Base-by-base conservation (phyloP, 1,139 yeast genomes). In the Taiozyma sp. region DNA sequence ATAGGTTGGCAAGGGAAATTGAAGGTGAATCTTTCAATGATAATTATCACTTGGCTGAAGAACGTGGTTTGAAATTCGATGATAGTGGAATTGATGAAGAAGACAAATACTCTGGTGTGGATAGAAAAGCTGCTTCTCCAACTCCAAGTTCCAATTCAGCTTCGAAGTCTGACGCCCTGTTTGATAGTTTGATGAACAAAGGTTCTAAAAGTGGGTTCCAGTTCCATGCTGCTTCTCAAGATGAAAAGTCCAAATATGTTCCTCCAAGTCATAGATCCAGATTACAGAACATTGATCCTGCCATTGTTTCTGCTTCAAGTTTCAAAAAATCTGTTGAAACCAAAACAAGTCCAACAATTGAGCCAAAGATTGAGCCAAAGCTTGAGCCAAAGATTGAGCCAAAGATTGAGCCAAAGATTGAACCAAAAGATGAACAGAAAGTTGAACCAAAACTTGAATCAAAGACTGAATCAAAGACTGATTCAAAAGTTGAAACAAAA, bases 51-150 rank as follows among this genome's bases (percentile, higher is more conserved):
- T 59, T 91, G 39, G 89, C 95, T 55, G 99, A 93, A 66, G 99
- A 93, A 68, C 81, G 99, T 66, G 97, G 47, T 2, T 53, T 81
- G 14, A 66, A 66, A 22, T 79, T 86, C 42, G 96, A 88, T 64
- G 96, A 88, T 64, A 79, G 87, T 55, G 97, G 96, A 3, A 59
- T 88, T 60, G 98, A 93, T 67, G 99, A 93, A 69, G 99, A 95
- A 67, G 97, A 90, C 68, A 88, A 88, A 69, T 93, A 91, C 65
- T 89, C 97, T 3, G 98, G 98, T 45, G 99, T 93, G 49, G 80
- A 70, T 80, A 56, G 71, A 42, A 32, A n/a, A 6, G 30, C 35
- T 4, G 16, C 41, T 22, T 40, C 35, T n/a, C 32, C 41, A 37
- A 37, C 22, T 37, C 24, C 41, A 37, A 22, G 13, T 13, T 41